phyloP scores from a whole-genome alignment of 2,329 filamentous ascomycete genomes.

The Didymella exigua region DNA sequence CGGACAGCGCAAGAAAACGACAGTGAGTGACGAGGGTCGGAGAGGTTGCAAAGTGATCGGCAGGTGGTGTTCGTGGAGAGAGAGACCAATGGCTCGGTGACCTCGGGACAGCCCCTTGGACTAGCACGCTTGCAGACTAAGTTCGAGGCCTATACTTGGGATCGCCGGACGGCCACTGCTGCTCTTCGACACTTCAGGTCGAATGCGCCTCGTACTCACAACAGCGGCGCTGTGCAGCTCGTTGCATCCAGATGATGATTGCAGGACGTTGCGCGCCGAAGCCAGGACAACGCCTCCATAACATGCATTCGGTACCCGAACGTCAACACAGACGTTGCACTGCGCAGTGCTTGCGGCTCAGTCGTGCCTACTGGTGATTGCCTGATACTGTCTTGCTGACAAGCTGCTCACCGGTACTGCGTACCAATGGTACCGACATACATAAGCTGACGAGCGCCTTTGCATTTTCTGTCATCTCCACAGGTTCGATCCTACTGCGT shows the following conservation, averaged over 20 bases:
- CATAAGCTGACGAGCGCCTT: neutral
- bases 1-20: slow-evolving; percentile 13
- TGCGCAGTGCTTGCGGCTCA: neutral
- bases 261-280: neutral
- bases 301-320: slow-evolving; percentile 3
- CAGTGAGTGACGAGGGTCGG: slow-evolving; percentile 14
- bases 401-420: neutral
- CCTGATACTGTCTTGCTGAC: neutral
- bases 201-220: neutral
- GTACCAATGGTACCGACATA: neutral
- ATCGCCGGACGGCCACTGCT: neutral
- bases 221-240: neutral
- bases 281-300: neutral
- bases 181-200: neutral
- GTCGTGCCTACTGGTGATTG: neutral
- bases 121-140: neutral
- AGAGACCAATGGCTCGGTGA: neutral
- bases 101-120: slow-evolving; percentile 6
- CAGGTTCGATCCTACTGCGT: neutral
- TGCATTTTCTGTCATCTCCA: neutral
- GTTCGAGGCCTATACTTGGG: neutral
- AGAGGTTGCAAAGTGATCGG: slow-evolving; percentile 1
- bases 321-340: neutral
- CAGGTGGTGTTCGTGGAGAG: slow-evolving; percentile 6
- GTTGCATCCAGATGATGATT: neutral